Percentiles rank a stretch among this genome's conserved stretches.
Evolutionary conservation across 2,329 filamentous ascomycete genomes (phyloP).

Genomic region (Penicillium sp.): DNA sequence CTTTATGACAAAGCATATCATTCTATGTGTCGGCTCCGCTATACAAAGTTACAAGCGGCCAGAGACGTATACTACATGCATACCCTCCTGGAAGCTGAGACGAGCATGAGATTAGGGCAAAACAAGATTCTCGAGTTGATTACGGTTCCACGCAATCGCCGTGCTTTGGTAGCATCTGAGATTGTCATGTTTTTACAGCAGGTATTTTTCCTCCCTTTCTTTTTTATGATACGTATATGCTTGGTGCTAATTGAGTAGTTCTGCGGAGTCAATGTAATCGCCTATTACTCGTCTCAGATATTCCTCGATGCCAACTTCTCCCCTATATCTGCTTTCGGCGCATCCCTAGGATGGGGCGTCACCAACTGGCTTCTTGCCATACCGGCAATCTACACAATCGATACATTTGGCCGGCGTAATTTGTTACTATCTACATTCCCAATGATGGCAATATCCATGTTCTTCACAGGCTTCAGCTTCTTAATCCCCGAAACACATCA

Average conservation of each 20-base stretch:
- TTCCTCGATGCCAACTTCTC: slow-evolving; percentile 53
- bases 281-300: slow-evolving; percentile 60
- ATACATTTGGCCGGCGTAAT: slow-evolving; percentile 63
- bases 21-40: slow-evolving; percentile 42
- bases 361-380: slow-evolving; percentile 64
- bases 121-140: slow-evolving; percentile 56
- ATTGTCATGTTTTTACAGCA: slow-evolving; percentile 68
- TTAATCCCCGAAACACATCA: slow-evolving; percentile 42
- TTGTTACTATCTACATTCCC: slow-evolving; percentile 63
- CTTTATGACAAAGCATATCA: slow-evolving; percentile 39
- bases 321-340: slow-evolving; percentile 49
- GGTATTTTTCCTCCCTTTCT: slow-evolving; percentile 31
- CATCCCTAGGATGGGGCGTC: slow-evolving; percentile 58
- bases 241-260: slow-evolving; percentile 25
- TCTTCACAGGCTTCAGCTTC: slow-evolving; percentile 53
- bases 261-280: slow-evolving; percentile 52
- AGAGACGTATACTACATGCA: slow-evolving; percentile 45
- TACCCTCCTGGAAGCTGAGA: slow-evolving; percentile 59
- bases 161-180: slow-evolving; percentile 57
- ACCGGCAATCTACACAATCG: slow-evolving; percentile 63
- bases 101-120: slow-evolving; percentile 48
- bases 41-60: slow-evolving; percentile 42
- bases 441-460: slow-evolving; percentile 54
- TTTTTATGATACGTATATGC: no score
- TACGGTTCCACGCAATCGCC: slow-evolving; percentile 59